Percentiles rank a stretch among this genome's conserved stretches.
phyloP scores from a whole-genome alignment of 768 basidiomycete genomes.

The Thelephora ganbajun region DNA sequence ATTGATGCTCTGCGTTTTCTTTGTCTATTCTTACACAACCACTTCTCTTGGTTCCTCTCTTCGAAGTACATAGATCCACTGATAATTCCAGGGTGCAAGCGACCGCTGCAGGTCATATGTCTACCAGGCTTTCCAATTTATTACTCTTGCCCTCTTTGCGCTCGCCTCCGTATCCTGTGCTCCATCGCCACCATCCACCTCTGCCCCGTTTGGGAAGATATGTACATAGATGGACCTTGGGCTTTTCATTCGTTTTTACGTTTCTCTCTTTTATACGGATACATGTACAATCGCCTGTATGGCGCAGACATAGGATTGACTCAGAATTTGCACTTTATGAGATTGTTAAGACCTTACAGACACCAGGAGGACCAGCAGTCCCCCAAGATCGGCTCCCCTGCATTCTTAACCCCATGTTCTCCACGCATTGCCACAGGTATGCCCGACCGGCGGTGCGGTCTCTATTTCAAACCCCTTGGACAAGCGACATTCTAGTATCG shows the following conservation, averaged over 20 bases:
- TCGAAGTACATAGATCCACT: not conserved
- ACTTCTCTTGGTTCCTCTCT: not conserved
- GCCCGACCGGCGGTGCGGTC: too few relatives aligned
- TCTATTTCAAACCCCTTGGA: too few relatives aligned
- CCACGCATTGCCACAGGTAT: too few relatives aligned
- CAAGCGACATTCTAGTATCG: too few relatives aligned
- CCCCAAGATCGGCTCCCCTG: too few relatives aligned
- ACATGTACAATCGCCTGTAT: too few relatives aligned
- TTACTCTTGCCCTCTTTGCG: not conserved
- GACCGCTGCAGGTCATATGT: not conserved
- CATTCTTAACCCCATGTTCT: too few relatives aligned
- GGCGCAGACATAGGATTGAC: too few relatives aligned
- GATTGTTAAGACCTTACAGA: too few relatives aligned
- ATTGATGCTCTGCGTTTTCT: not conserved
- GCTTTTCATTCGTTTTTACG: too few relatives aligned
- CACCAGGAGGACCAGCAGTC: too few relatives aligned
- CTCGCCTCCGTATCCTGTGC: not conserved
- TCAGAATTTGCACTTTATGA: too few relatives aligned
- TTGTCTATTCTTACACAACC: conserved; percentile 1
- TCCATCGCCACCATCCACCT: not conserved
- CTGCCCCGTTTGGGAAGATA: not conserved
- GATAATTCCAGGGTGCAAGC: not conserved
- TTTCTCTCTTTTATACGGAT: conserved; percentile 16
- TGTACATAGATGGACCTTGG: conserved; percentile 4
- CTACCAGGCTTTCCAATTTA: not conserved